Evolutionary conservation across 306 rosid species (phyloP).

Genomic region (Medicago lupulina): DNA sequence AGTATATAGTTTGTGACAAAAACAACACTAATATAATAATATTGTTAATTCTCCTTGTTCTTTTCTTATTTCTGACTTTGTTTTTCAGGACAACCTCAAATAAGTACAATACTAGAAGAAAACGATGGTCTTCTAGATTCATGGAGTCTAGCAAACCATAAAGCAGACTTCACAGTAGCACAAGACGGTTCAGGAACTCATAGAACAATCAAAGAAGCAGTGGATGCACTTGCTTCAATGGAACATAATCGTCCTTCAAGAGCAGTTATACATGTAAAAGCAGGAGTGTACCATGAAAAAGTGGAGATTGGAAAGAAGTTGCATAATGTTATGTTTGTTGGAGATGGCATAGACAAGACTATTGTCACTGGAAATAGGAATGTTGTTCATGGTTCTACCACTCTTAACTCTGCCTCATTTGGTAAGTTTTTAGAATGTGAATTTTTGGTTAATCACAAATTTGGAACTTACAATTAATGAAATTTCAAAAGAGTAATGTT

Average conservation of each 20-base stretch:
- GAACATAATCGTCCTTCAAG: slow-evolving; percentile 44
- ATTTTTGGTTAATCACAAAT: neutral
- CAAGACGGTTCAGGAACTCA: slow-evolving; percentile 68
- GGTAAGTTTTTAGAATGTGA: slow-evolving; percentile 45
- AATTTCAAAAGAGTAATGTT: too few species aligned
- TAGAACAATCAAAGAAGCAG: slow-evolving; percentile 56
- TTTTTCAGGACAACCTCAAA: slow-evolving; percentile 22
- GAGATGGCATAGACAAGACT: slow-evolving; percentile 78
- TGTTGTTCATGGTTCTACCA: slow-evolving; percentile 51
- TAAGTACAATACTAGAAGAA: slow-evolving; percentile 14
- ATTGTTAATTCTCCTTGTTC: neutral
- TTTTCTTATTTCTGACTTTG: neutral
- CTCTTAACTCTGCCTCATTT: slow-evolving; percentile 66
- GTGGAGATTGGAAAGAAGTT: slow-evolving; percentile 54
- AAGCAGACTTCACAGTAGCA: slow-evolving; percentile 60
- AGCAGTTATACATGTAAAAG: slow-evolving; percentile 55
- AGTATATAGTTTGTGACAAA: too few species aligned
- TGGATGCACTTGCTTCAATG: slow-evolving; percentile 52
- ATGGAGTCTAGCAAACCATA: slow-evolving; percentile 51
- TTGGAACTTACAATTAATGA: neutral
- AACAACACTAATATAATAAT: too few species aligned
- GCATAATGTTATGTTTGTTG: slow-evolving; percentile 67
- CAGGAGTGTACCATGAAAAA: slow-evolving; percentile 62
- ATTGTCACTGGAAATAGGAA: slow-evolving; percentile 52
- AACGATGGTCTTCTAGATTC: slow-evolving; percentile 51